These are phyloP conservation scores for Monilinia laxa DNA, from an alignment of 2,329 filamentous ascomycete genomes.

Conservation along the genomic window DNA sequence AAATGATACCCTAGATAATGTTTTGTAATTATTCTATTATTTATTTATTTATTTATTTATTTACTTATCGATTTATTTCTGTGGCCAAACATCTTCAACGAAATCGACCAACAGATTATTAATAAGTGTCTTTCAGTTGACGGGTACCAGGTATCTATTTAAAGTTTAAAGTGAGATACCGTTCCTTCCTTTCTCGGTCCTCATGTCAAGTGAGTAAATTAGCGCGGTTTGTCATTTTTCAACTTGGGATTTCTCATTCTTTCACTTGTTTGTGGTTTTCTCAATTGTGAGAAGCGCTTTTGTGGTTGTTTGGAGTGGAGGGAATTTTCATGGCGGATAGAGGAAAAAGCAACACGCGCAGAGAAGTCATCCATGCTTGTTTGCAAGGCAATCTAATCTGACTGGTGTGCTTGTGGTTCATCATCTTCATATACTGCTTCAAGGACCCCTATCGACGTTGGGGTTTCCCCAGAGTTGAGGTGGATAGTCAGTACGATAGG, in stretches of 20 bases:
- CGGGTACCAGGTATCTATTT: not conserved
- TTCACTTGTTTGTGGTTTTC: too few relatives aligned
- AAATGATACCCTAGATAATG: not conserved
- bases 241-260: too few relatives aligned
- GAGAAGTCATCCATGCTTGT: too few relatives aligned
- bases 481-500: not conserved
- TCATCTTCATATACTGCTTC: not conserved
- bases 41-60: not conserved
- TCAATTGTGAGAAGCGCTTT: too few relatives aligned
- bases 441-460: not conserved
- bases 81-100: not conserved
- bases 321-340: too few relatives aligned
- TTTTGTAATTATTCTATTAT: not conserved
- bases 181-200: not conserved
- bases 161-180: not conserved
- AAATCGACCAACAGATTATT: not conserved
- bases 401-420: not conserved
- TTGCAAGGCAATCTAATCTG: too few relatives aligned
- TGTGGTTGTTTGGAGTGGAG: too few relatives aligned
- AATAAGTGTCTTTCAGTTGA: not conserved
- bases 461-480: not conserved
- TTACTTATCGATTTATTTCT: not conserved
- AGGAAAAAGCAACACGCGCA: too few relatives aligned
- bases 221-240: too few relatives aligned
- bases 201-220: too few relatives aligned